Conservation (phyloP, 495 filamentous ascomycete genomes). For the Friedmanniomyces endolithicus region DNA sequence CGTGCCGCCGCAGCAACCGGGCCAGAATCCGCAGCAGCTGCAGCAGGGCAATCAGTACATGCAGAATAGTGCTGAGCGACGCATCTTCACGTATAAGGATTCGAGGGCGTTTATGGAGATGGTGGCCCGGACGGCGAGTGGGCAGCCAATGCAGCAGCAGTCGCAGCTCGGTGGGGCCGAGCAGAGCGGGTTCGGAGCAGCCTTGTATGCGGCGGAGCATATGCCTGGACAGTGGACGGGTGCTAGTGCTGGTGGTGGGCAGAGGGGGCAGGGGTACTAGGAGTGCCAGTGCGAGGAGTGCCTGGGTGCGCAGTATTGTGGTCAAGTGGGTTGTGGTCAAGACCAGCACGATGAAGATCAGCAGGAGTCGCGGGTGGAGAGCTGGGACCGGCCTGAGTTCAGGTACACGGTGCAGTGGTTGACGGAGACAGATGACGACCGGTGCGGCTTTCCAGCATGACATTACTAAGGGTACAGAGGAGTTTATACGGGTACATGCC, state of each 20-base stretch:
- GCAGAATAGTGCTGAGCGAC: not conserved
- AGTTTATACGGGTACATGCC: not conserved
- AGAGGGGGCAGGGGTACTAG: conserved; percentile 9
- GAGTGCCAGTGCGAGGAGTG: not conserved
- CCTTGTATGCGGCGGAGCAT: not conserved
- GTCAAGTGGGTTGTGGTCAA: too few species aligned
- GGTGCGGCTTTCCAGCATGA: too few species aligned
- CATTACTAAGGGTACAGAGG: not conserved
- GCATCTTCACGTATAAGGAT: conserved; percentile 51
- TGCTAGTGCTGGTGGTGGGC: not conserved
- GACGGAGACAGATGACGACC: too few species aligned
- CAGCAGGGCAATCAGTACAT: not conserved
- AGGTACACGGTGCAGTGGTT: too few species aligned
- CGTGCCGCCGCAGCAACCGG: conserved; percentile 4
- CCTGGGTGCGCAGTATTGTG: too few species aligned
- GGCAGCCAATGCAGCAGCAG: conserved; percentile 3
- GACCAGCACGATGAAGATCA: too few species aligned
- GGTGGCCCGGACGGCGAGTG: conserved; percentile 9
- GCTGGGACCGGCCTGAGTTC: too few species aligned
- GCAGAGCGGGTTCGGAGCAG: not conserved
- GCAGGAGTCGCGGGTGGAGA: too few species aligned
- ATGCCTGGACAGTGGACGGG: not conserved
- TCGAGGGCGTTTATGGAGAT: conserved; percentile 7
- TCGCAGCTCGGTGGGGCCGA: not conserved
- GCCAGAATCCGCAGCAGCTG: not conserved